These are phyloP conservation scores for Magnusiomyces paraingens DNA, from an alignment of 1,139 yeast genomes.

Conservation along the genomic window DNA sequence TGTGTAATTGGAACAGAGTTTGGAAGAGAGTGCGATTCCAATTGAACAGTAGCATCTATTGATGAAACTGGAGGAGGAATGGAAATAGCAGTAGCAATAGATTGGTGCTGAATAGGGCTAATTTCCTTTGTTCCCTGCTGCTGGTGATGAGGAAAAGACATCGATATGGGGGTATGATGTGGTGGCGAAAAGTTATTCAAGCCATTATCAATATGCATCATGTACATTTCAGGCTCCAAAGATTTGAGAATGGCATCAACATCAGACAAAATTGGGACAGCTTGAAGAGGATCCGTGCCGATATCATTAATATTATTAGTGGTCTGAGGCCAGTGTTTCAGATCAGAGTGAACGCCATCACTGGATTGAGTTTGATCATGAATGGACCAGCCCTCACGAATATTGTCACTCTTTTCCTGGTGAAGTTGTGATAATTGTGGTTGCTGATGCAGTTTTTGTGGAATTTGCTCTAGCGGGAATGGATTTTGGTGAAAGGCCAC, in stretches of 20 bases:
- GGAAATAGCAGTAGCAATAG: too few species aligned
- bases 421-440: too few species aligned
- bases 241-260: background rate
- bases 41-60: too few species aligned
- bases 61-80: too few species aligned
- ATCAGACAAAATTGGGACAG: background rate
- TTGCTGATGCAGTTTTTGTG: too few species aligned
- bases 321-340: background rate
- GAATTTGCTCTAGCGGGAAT: too few species aligned
- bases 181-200: background rate
- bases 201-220: conserved; percentile 1
- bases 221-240: background rate
- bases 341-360: background rate
- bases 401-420: conserved; percentile 56
- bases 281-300: background rate
- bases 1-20: too few species aligned
- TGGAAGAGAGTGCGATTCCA: too few species aligned
- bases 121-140: background rate
- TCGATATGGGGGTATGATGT: background rate
- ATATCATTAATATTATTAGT: background rate
- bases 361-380: background rate
- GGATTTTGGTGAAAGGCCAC: too few species aligned
- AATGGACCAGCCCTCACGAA: conserved; percentile 80
- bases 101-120: background rate
- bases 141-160: background rate